Conservation (phyloP, 139 green algal species). For the Diplosphaera chodatii region DNA sequence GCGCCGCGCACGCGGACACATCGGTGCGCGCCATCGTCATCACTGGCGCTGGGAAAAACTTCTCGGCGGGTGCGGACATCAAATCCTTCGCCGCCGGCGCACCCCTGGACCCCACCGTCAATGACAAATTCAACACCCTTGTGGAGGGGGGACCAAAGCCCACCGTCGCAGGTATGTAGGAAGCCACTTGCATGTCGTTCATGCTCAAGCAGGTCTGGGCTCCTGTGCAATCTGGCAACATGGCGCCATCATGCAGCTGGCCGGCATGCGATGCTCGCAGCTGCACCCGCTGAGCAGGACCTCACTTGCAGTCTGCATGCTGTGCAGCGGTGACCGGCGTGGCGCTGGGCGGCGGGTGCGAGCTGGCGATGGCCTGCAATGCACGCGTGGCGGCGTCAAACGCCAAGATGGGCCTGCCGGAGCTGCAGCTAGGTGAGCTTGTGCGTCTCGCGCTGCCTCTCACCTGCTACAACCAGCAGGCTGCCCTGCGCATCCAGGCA, state of each 20-base stretch:
- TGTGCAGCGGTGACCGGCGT: constrained; percentile 43
- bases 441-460: constrained; percentile 18
- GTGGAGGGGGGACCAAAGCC: constrained; percentile 85
- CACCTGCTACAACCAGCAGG: too few relatives aligned
- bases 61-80: constrained; percentile 95
- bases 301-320: too few relatives aligned
- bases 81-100: constrained; percentile 38
- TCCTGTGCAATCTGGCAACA: too few relatives aligned
- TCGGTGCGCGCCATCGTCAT: constrained; percentile 87
- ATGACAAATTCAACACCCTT: constrained; percentile 57
- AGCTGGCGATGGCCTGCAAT: constrained; percentile 90
- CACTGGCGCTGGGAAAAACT: constrained; percentile 66
- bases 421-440: constrained; percentile 92
- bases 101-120: constrained; percentile 26
- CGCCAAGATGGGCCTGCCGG: constrained; percentile 82
- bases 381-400: constrained; percentile 55
- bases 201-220: too few relatives aligned
- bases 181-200: too few relatives aligned
- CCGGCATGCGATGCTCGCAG: too few relatives aligned
- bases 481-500: too few relatives aligned
- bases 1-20: constrained; percentile 56
- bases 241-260: too few relatives aligned
- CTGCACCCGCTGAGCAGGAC: too few relatives aligned
- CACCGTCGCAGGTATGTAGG: constrained; percentile 77
- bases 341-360: constrained; percentile 87